Evolutionary conservation across 129 eudicot species (phyloP).

Genomic region (Flaveria ramosissima): DNA sequence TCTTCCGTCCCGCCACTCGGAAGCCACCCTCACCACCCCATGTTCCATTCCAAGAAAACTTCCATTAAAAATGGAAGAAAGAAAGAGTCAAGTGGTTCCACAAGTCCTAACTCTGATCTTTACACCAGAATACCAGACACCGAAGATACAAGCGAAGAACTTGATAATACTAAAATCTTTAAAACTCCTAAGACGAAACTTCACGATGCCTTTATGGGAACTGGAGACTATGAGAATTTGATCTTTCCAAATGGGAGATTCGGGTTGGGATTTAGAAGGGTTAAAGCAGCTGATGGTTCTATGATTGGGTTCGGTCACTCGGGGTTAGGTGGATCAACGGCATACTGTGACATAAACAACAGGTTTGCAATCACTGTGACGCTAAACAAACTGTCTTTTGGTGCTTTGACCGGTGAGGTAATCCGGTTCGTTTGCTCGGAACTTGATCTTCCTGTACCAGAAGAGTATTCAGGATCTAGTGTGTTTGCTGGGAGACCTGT

Average conservation of each 20-base stretch:
- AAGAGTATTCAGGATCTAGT: conserved; percentile 46
- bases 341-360: conserved; percentile 66
- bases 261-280: conserved; percentile 81
- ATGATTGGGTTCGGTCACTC: conserved; percentile 87
- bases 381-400: conserved; percentile 75
- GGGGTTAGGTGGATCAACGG: conserved; percentile 96
- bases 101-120: conserved; percentile 16
- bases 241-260: conserved; percentile 59
- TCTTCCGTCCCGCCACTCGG: conserved; percentile 73
- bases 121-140: conserved; percentile 48
- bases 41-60: conserved; percentile 44
- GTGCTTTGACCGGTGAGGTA: conserved; percentile 68
- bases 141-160: conserved; percentile 18
- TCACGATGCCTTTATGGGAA: conserved; percentile 87
- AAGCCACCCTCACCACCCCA: conserved; percentile 82
- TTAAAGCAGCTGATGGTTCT: conserved; percentile 55
- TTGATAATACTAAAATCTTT: conserved; percentile 47
- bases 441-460: conserved; percentile 71
- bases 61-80: conserved; percentile 26
- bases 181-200: conserved; percentile 45
- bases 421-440: conserved; percentile 79
- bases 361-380: conserved; percentile 81
- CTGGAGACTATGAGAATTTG: conserved; percentile 65
- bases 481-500: conserved; percentile 44
- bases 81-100: conserved; percentile 33